A percentile compares a stretch with the other conserved stretches of the same genome.
Evolutionary conservation across 345 rosid genomes (phyloP).

Genomic region (Firmiana major): DNA sequence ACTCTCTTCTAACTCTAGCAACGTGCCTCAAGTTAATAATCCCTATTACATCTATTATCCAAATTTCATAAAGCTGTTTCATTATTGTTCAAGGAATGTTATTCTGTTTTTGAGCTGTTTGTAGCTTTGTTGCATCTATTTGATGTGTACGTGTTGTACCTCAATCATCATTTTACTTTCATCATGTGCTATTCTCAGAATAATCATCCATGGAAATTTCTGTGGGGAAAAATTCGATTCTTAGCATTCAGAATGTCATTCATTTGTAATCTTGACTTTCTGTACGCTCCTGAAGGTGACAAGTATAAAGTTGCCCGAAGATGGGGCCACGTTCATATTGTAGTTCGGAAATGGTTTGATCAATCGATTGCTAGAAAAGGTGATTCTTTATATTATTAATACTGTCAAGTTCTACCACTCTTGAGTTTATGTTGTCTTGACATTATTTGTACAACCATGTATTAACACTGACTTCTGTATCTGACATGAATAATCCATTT

Average conservation of each 20-base stretch:
- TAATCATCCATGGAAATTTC: not conserved
- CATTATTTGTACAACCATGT: not conserved
- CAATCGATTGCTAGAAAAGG: constrained; percentile 83
- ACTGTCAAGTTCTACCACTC: constrained; percentile 13
- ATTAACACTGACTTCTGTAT: constrained; percentile 5
- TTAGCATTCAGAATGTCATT: not conserved
- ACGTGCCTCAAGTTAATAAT: not conserved
- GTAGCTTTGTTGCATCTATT: not conserved
- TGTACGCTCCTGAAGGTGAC: constrained; percentile 85
- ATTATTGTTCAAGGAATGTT: not conserved
- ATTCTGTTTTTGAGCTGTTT: not conserved
- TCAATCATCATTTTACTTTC: not conserved
- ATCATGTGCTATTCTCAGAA: not conserved
- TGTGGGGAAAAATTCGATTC: not conserved
- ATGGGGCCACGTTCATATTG: constrained; percentile 88
- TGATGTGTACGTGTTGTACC: not conserved
- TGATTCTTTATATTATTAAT: constrained; percentile 29
- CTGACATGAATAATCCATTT: constrained; percentile 12
- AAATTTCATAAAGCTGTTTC: not conserved
- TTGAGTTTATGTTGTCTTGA: constrained; percentile 12
- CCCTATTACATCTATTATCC: not conserved
- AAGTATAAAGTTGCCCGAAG: constrained; percentile 80
- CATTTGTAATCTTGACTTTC: constrained; percentile 46
- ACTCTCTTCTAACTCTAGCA: not conserved
- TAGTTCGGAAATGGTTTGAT: constrained; percentile 79